These are phyloP conservation scores for Luzula sylvatica DNA, from an alignment of 176 grass and related monocot species.

Conservation along the genomic window DNA sequence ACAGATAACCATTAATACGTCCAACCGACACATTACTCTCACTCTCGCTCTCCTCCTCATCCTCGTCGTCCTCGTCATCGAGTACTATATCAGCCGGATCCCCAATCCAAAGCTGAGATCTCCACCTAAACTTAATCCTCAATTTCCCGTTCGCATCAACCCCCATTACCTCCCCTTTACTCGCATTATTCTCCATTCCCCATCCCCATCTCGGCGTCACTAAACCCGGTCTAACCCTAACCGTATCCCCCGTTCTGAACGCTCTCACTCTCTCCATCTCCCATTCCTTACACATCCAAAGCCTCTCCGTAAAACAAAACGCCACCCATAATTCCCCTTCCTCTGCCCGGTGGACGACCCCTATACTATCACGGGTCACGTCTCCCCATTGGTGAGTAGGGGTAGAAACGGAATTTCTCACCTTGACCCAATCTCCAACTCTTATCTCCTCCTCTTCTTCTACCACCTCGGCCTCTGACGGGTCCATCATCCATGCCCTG, in stretches of 20 bases:
- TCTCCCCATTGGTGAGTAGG: constrained; percentile 98
- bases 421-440: constrained; percentile 89
- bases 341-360: constrained; percentile 75
- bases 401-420: constrained; percentile 55
- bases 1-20: constrained; percentile 49
- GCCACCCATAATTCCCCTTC: constrained; percentile 87
- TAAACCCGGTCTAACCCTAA: constrained; percentile 65
- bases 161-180: constrained; percentile 75
- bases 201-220: constrained; percentile 85
- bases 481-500: constrained; percentile 94
- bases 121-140: constrained; percentile 94
- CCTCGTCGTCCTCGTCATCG: constrained; percentile 19
- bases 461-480: constrained; percentile 74
- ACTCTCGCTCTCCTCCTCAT: no score
- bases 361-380: constrained; percentile 69
- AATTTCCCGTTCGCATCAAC: constrained; percentile 96
- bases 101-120: constrained; percentile 78
- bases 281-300: constrained; percentile 94
- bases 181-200: constrained; percentile 80
- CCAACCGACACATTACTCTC: constrained; percentile 28
- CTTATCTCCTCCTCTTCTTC: constrained; percentile 81
- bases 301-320: constrained; percentile 91
- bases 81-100: constrained; percentile 96
- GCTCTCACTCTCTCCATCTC: constrained; percentile 80
- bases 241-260: constrained; percentile 60